Evolutionary conservation across 164 flowering plant species (phyloP), one percentile per base, ranked within the genome.

Genomic region (Macadamia tetraphylla): DNA sequence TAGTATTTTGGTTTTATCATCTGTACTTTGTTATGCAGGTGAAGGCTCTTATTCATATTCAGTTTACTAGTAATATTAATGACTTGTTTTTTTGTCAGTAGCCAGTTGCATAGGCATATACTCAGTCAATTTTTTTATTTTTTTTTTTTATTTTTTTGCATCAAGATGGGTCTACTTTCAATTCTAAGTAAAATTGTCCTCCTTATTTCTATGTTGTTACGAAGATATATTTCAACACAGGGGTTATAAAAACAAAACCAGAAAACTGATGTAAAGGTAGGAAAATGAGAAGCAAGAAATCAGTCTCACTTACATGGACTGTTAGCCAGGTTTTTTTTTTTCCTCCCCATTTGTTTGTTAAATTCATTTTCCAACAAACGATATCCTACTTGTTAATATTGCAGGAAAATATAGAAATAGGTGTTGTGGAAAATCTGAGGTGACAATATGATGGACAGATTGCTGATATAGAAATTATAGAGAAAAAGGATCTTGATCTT

Each of bases 11-110:
- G 98, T 61, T 95, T 98, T 52, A 81, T 92, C 0, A 95, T 83
- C 90, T 95, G 18, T 95, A 88, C 72, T 95, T 95, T 69, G 97
- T 87, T 70, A 79, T 93, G 68, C 99, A 94, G 99, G 99, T 89
- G 63, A 74, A 11, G 4, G 40, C 6, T 60, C 17, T 49, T 65
- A 6, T 51, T 17, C 6, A 8, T 0, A 29, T 1, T 5, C 40
- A 17, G 29, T 23, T 23, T 23, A 23, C 23, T 23, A 0, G 23
- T 23, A 23, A 23, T 23, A 23, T 23, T 23, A 23, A 23, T 23
- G 23, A 23, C 23, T 23, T 23, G 23, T 44, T 9, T 6, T 6
- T 9, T 63, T 64, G 7, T 5, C 3, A 30, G 3, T 62, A 29
- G 3, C 59, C n/a, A 10, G 9, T 14, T 62, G 60, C 29, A 4